Evolutionary conservation across 2,329 filamentous ascomycete genomes (phyloP).

Genomic region (Sporothrix phasma): DNA sequence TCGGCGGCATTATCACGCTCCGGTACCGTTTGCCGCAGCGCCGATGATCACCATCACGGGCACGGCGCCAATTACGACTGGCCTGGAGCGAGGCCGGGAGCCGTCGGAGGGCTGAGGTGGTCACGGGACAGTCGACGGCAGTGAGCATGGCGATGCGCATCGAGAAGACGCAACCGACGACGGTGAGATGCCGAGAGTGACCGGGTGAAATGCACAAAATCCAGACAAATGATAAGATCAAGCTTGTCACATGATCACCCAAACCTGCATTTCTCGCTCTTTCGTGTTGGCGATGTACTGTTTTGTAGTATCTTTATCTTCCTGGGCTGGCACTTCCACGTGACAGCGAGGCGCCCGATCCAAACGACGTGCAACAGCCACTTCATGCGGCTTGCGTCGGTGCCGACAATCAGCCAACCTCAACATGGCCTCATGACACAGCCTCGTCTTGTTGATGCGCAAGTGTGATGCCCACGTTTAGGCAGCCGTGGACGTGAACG

Average conservation of each 20-base stretch:
- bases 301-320: neutral
- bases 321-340: neutral
- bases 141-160: neutral
- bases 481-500: neutral
- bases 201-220: too few species aligned
- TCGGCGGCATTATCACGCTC: constrained; percentile 35
- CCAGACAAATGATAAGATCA: neutral
- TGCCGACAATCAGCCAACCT: constrained; percentile 18
- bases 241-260: neutral
- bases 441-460: neutral
- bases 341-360: neutral
- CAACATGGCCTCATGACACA: constrained; percentile 6
- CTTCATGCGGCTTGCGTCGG: constrained; percentile 23
- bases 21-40: constrained; percentile 35
- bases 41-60: constrained; percentile 30
- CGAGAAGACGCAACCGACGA: neutral
- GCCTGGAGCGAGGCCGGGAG: neutral
- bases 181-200: neutral
- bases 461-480: neutral
- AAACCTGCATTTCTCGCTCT: neutral
- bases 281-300: neutral
- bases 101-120: neutral
- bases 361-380: neutral
- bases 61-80: neutral
- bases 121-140: neutral